Conservation (phyloP, 208 protist genomes). For the Trypanosoma platydactyli region DNA sequence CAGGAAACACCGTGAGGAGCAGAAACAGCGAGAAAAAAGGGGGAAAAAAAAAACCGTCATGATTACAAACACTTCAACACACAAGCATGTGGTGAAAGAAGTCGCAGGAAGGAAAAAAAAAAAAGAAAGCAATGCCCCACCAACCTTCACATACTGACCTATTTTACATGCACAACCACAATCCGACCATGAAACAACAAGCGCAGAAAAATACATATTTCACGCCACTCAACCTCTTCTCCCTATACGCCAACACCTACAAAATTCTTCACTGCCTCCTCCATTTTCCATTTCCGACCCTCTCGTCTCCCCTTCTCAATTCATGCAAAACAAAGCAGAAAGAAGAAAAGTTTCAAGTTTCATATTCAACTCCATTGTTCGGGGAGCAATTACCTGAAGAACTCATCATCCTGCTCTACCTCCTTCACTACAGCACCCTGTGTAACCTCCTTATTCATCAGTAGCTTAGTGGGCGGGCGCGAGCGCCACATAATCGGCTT, state of each 20-base stretch:
- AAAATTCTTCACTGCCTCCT: not conserved
- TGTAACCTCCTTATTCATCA: constrained; percentile 34
- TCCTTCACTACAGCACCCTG: constrained; percentile 34
- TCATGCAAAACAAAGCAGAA: too few relatives aligned
- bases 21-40: constrained; percentile 3
- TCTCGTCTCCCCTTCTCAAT: too few relatives aligned
- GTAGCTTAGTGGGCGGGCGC: constrained; percentile 37
- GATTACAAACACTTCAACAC: constrained; percentile 1
- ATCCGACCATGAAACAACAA: too few relatives aligned
- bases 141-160: not conserved
- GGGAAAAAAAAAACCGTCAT: constrained; percentile 2
- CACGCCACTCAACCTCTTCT: too few relatives aligned
- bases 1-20: not conserved
- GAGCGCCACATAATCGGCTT: constrained; percentile 89
- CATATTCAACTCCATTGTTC: not conserved
- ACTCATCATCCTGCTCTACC: constrained; percentile 33
- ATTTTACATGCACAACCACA: too few relatives aligned
- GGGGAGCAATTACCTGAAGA: constrained; percentile 25
- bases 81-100: constrained; percentile 14
- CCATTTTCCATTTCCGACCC: not conserved
- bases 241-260: too few relatives aligned
- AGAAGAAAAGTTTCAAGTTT: too few relatives aligned
- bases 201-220: too few relatives aligned
- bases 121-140: constrained; percentile 20
- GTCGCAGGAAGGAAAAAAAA: constrained; percentile 8